Evolutionary conservation across 768 basidiomycete genomes (phyloP).

Genomic region (Suillus subaureus): DNA sequence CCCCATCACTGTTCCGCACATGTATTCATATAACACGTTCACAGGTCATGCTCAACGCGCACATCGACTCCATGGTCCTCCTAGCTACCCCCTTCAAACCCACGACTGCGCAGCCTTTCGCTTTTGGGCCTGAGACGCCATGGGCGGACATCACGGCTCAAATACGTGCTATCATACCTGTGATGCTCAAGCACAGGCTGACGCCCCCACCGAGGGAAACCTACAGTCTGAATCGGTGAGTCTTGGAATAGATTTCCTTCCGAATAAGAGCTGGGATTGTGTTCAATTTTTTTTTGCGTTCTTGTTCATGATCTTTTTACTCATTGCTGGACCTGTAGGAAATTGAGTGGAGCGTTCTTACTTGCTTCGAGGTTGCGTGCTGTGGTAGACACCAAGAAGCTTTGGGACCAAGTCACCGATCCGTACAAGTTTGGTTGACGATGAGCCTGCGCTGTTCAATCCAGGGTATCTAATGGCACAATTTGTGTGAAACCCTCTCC

Average conservation of each 20-base stretch:
- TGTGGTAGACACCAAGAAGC: conserved; percentile 64
- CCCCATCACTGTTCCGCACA: neutral
- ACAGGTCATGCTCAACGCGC: conserved; percentile 82
- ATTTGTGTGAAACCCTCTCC: neutral
- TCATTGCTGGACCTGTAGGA: conserved; percentile 45
- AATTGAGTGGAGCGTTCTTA: conserved; percentile 81
- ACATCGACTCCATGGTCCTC: conserved; percentile 79
- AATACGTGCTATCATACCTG: conserved; percentile 81
- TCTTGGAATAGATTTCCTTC: neutral
- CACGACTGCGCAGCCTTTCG: conserved; percentile 67
- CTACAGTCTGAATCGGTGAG: conserved; percentile 88
- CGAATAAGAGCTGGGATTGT: neutral
- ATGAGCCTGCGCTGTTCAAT: neutral
- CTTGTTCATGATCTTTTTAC: neutral
- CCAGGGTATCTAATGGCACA: neutral
- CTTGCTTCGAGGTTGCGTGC: conserved; percentile 77
- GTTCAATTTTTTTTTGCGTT: conserved; percentile 1
- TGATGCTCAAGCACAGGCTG: conserved; percentile 86
- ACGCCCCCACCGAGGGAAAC: conserved; percentile 95
- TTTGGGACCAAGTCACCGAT: conserved; percentile 75
- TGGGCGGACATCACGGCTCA: conserved; percentile 76
- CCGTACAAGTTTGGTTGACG: conserved; percentile 2
- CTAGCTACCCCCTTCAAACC: conserved; percentile 84
- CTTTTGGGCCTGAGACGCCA: conserved; percentile 66
- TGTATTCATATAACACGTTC: neutral